Conservation (phyloP, 768 basidiomycete species). For the Naganishia onofrii region DNA sequence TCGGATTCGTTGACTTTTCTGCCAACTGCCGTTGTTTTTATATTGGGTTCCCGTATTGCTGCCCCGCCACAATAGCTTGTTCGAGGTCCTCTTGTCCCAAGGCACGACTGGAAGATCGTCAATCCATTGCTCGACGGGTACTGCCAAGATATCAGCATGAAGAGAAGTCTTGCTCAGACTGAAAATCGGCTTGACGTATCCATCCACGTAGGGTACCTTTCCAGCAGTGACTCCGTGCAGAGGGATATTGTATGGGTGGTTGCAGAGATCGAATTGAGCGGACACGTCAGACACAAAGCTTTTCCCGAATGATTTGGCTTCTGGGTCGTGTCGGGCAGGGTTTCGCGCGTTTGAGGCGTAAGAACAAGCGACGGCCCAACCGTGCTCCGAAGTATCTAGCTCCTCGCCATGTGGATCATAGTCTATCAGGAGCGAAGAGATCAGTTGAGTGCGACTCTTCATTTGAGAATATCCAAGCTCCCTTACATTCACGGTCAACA, state of each 20-base stretch:
- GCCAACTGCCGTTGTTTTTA: constrained; percentile 38
- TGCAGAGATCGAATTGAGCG: constrained; percentile 51
- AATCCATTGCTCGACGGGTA: constrained; percentile 46
- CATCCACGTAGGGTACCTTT: constrained; percentile 33
- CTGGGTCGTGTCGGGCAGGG: neutral
- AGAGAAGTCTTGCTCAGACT: constrained; percentile 43
- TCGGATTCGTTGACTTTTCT: constrained; percentile 44
- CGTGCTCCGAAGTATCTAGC: constrained; percentile 35
- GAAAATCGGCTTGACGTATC: constrained; percentile 42
- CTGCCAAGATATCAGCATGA: constrained; percentile 46
- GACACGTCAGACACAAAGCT: constrained; percentile 50
- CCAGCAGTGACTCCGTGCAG: constrained; percentile 51
- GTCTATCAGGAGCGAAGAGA: constrained; percentile 26
- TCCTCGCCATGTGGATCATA: constrained; percentile 34
- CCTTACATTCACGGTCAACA: constrained; percentile 46
- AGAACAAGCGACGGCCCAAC: constrained; percentile 37
- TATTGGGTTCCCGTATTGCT: constrained; percentile 45
- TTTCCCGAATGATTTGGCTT: constrained; percentile 29
- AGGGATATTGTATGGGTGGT: constrained; percentile 50
- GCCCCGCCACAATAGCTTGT: constrained; percentile 47
- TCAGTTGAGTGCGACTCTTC: neutral
- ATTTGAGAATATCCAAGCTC: neutral
- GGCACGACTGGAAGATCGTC: constrained; percentile 36
- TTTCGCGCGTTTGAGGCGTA: constrained; percentile 27
- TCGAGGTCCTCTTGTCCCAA: constrained; percentile 41